Percentiles rank a stretch among this genome's conserved stretches.
phyloP scores from a whole-genome alignment of 192 early-diverging fungal species.

The Chytriomyces sp. region DNA sequence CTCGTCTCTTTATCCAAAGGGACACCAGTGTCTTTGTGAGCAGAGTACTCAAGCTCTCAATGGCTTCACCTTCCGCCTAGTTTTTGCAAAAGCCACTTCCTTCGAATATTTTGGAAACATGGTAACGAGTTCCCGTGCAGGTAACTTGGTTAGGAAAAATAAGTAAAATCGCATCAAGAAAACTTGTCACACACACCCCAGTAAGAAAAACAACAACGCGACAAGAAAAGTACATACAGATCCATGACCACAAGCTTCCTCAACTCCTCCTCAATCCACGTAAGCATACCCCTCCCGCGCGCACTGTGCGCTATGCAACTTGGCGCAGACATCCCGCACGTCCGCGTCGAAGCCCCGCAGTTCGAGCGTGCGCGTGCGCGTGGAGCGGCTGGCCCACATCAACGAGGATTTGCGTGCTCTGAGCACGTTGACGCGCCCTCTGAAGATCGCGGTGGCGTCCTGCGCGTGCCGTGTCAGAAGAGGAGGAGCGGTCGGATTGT shows the following conservation, averaged over 20 bases:
- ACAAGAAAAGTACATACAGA: neutral
- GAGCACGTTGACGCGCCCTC: neutral
- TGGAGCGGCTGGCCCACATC: conserved; percentile 8
- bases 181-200: no score
- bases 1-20: no score
- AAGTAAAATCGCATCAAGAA: no score
- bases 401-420: neutral
- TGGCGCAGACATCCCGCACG: conserved; percentile 49
- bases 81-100: no score
- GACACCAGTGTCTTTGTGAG: no score
- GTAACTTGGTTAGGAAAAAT: no score
- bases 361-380: neutral
- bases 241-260: conserved; percentile 43
- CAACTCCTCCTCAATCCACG: conserved; percentile 48
- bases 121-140: no score
- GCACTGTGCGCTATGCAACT: neutral
- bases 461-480: neutral
- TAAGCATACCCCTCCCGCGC: conserved; percentile 32
- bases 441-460: neutral
- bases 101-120: no score
- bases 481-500: neutral
- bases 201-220: neutral
- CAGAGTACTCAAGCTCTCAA: no score
- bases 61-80: no score
- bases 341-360: conserved; percentile 43